A percentile compares a stretch with the other conserved stretches of the same genome.
phyloP scores from a whole-genome alignment of 1,284 basidiomycete species.

The Rhodotorula sp. region DNA sequence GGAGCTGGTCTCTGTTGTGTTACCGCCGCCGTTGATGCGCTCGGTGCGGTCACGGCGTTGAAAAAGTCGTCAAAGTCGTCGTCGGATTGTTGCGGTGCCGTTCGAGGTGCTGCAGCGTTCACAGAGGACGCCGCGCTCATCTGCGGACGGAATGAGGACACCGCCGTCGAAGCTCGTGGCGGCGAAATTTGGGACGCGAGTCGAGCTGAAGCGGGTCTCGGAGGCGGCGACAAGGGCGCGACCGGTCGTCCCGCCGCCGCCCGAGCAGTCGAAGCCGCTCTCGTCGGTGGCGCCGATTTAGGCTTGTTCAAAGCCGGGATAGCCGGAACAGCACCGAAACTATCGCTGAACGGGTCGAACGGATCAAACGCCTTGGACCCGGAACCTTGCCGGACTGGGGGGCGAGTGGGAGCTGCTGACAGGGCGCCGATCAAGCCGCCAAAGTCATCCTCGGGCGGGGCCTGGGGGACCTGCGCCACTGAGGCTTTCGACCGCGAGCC shows the following conservation, averaged over 20 bases:
- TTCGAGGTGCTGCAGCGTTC: too few species aligned
- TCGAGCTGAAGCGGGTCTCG: background rate
- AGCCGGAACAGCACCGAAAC: background rate
- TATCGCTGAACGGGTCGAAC: conserved; percentile 37
- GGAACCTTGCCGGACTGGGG: background rate
- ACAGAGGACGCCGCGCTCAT: too few species aligned
- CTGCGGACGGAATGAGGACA: conserved; percentile 3
- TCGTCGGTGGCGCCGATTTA: background rate
- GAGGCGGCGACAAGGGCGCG: background rate
- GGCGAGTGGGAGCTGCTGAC: conserved; percentile 9
- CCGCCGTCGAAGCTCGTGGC: background rate
- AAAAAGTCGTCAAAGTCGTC: conserved; percentile 44
- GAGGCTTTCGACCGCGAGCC: background rate
- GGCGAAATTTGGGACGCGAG: background rate
- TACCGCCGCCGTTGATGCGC: background rate
- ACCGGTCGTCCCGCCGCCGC: background rate
- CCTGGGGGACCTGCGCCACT: conserved; percentile 1
- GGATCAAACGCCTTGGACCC: conserved; percentile 20
- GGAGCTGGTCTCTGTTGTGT: background rate
- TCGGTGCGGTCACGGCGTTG: conserved; percentile 35
- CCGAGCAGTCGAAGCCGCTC: background rate
- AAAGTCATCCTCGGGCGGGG: conserved; percentile 31
- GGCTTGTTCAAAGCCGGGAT: background rate
- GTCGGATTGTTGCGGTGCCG: background rate
- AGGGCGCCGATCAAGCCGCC: conserved; percentile 35